These are phyloP conservation scores for Mycena sp. DNA, from an alignment of 1,284 basidiomycete species.

Conservation along the genomic window DNA sequence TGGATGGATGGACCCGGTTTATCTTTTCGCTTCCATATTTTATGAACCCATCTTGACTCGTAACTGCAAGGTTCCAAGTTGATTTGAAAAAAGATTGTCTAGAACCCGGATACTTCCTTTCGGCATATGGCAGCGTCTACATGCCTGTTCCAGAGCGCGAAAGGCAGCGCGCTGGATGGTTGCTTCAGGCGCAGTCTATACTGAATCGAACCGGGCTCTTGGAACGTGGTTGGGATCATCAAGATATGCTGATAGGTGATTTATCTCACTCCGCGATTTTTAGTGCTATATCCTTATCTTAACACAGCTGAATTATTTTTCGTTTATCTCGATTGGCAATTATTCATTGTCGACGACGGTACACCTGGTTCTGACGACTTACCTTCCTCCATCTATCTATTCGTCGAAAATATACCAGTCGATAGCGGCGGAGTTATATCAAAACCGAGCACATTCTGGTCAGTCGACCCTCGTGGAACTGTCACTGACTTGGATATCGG, in stretches of 20 bases:
- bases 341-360: background rate
- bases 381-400: background rate
- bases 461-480: background rate
- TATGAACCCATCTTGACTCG: background rate
- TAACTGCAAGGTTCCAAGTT: background rate
- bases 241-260: slow-evolving; percentile 11
- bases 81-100: background rate
- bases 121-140: slow-evolving; percentile 1
- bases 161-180: background rate
- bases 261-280: no score
- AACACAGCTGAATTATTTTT: slow-evolving; percentile 9
- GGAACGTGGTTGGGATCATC: background rate
- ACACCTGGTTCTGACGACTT: background rate
- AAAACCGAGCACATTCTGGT: slow-evolving; percentile 2
- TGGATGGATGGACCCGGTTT: background rate
- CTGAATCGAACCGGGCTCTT: background rate
- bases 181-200: slow-evolving; percentile 1
- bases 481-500: background rate
- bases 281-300: background rate
- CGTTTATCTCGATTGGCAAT: slow-evolving; percentile 5
- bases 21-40: background rate
- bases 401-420: background rate
- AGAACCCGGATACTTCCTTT: slow-evolving; percentile 8
- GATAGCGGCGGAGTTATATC: background rate
- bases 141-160: slow-evolving; percentile 8